Base-by-base conservation (phyloP, 2,329 filamentous ascomycete species). In the Paraphoma chrysanthemicola region DNA sequence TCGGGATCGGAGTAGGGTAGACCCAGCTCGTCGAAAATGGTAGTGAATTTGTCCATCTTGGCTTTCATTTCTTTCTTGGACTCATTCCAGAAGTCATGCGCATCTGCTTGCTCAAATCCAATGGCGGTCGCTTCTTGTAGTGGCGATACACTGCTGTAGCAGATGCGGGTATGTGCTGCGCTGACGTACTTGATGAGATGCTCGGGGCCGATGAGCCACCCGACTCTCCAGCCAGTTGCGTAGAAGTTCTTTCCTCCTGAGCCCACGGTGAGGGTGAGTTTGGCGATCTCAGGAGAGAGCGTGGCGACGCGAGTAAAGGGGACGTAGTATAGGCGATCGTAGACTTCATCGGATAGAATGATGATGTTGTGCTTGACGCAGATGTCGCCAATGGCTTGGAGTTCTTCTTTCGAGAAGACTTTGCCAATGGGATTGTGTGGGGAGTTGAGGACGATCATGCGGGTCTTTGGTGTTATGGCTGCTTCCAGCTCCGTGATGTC, bases 221-320 rank as follows among this genome's bases (percentile, higher is more conserved):
- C 91, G 65, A 98, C 93, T 55, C 95, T 89, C 95, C 95, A 99
- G 46, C 95, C 95, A 0, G 95, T 99, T 54, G 92, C 92, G 73
- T 98, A 98, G 79, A 99, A 99, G 82, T 95, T 96, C 85, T 99
- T 99, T 68, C 95, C 95, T 1, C 93, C 95, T 0, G 93, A 97
- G 17, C 95, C 95, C 30, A 99, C 95, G 0, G 95, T 98, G 47
- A 99, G 79, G 4, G 95, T 98, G 64, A 96, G 84, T 56, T 87
- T 87, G 67, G 93, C 93, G 49, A 98, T 88, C 75, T 97, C 93
- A 0, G 93, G 93, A 0, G 92, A 96, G 16, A 99, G 82, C 0
- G 93, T 97, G 23, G 92, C 92, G 53, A 98, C 90, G 67, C 95
- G 87, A 0, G 93, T 98, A 74, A 98, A 99, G 0, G 94, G 94